Conservation (phyloP, 148 eudicot species). For the Rhododendron kiyosumense region DNA sequence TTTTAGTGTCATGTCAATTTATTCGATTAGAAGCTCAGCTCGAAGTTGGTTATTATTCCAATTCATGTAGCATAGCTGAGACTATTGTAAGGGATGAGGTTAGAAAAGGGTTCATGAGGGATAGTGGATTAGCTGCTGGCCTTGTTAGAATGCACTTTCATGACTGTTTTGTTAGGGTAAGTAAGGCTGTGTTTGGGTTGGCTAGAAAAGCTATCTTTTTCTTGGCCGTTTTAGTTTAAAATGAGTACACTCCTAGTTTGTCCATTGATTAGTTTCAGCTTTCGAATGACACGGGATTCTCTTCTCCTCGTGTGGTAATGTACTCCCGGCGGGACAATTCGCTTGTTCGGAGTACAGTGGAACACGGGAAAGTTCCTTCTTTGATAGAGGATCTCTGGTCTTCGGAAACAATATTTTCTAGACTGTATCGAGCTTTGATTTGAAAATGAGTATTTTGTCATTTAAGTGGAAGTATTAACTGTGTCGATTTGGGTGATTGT, state of each 20-base stretch:
- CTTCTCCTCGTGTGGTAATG: neutral
- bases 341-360: no score
- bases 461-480: neutral
- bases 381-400: no score
- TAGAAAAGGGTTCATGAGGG: conserved; percentile 22
- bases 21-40: conserved; percentile 42
- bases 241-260: neutral
- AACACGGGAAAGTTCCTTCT: no score
- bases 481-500: neutral
- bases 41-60: conserved; percentile 38
- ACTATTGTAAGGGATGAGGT: conserved; percentile 47
- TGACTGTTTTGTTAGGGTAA: conserved; percentile 72
- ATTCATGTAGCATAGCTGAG: conserved; percentile 45
- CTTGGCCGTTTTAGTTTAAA: neutral
- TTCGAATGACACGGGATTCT: neutral
- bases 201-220: neutral
- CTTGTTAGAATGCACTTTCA: conserved; percentile 67
- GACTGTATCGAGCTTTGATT: neutral
- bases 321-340: no score
- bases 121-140: conserved; percentile 60
- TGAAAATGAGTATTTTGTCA: neutral
- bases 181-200: neutral
- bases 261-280: neutral
- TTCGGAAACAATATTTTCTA: neutral
- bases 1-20: conserved; percentile 28